Evolutionary conservation across 352 stramenopile species (phyloP).

Genomic region (Pythium diclinum): DNA sequence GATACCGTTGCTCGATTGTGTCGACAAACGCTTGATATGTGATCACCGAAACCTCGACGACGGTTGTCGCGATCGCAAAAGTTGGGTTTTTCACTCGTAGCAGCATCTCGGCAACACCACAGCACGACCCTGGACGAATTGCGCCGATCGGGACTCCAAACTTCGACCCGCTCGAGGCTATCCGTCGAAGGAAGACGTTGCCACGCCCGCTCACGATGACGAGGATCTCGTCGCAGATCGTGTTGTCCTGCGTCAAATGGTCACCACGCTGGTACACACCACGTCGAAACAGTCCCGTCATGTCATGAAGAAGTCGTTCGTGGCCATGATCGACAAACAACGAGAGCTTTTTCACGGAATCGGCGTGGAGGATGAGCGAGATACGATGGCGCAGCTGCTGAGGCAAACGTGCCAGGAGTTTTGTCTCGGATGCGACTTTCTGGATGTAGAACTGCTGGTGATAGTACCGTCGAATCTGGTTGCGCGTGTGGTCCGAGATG

Average conservation of each 20-base stretch:
- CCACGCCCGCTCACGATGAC: conserved; percentile 58
- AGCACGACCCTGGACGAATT: conserved; percentile 53
- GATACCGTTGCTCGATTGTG: conserved; percentile 50
- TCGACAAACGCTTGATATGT: conserved; percentile 39
- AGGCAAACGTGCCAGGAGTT: conserved; percentile 53
- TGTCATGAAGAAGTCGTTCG: conserved; percentile 53
- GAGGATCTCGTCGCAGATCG: conserved; percentile 68
- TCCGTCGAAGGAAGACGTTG: conserved; percentile 40
- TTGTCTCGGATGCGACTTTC: conserved; percentile 62
- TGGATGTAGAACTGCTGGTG: conserved; percentile 76
- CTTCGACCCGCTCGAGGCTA: conserved; percentile 27
- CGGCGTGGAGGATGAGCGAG: conserved; percentile 63
- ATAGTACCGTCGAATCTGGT: conserved; percentile 69
- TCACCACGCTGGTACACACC: conserved; percentile 68
- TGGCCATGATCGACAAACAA: conserved; percentile 58
- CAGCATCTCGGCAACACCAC: conserved; percentile 62
- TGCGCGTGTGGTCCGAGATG: conserved; percentile 54
- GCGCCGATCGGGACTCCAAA: conserved; percentile 44
- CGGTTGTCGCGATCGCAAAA: conserved; percentile 44
- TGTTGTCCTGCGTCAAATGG: conserved; percentile 50
- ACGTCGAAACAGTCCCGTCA: conserved; percentile 68
- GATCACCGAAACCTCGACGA: conserved; percentile 59
- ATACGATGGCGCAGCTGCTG: conserved; percentile 63
- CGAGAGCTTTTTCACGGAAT: conserved; percentile 56
- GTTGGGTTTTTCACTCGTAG: conserved; percentile 52